phyloP scores from a whole-genome alignment of 1,139 yeast species.

The Candida sp. region DNA sequence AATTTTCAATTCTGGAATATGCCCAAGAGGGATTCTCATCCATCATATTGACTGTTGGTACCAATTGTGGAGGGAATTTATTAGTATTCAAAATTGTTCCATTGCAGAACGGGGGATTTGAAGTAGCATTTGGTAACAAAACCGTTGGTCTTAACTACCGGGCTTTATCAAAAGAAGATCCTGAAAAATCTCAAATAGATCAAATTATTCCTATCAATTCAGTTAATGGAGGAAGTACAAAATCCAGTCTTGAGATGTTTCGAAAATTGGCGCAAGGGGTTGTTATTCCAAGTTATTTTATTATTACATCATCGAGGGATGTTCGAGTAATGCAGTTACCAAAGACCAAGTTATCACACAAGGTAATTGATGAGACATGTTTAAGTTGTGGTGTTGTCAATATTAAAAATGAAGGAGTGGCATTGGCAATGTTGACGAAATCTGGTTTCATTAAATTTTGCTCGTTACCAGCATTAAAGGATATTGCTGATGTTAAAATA shows the following conservation, averaged over 20 bases:
- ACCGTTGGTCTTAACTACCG: slow-evolving; percentile 38
- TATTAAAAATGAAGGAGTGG: slow-evolving; percentile 26
- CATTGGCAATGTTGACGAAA: slow-evolving; percentile 32
- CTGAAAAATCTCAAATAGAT: slow-evolving; percentile 49
- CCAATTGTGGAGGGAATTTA: slow-evolving; percentile 70
- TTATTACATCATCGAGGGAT: slow-evolving; percentile 59
- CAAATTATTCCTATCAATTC: slow-evolving; percentile 59
- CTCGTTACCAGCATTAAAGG: slow-evolving; percentile 36
- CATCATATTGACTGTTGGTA: slow-evolving; percentile 72
- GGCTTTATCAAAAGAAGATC: slow-evolving; percentile 13
- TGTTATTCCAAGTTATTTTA: slow-evolving; percentile 57
- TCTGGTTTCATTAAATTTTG: slow-evolving; percentile 39
- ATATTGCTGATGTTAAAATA: slow-evolving; percentile 33
- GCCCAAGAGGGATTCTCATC: slow-evolving; percentile 69
- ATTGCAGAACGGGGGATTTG: slow-evolving; percentile 63
- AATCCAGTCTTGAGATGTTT: slow-evolving; percentile 61
- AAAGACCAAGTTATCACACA: slow-evolving; percentile 59
- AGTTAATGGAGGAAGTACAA: slow-evolving; percentile 57
- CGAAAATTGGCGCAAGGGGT: slow-evolving; percentile 61
- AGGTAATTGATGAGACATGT: slow-evolving; percentile 60
- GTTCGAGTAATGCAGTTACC: slow-evolving; percentile 64
- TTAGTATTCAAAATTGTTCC: slow-evolving; percentile 69
- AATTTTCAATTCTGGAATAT: slow-evolving; percentile 70
- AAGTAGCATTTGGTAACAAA: slow-evolving; percentile 54
- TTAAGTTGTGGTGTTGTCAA: slow-evolving; percentile 41